These are phyloP conservation scores for Solanum boliviense DNA, from an alignment of 257 asterid species.

Conservation along the genomic window DNA sequence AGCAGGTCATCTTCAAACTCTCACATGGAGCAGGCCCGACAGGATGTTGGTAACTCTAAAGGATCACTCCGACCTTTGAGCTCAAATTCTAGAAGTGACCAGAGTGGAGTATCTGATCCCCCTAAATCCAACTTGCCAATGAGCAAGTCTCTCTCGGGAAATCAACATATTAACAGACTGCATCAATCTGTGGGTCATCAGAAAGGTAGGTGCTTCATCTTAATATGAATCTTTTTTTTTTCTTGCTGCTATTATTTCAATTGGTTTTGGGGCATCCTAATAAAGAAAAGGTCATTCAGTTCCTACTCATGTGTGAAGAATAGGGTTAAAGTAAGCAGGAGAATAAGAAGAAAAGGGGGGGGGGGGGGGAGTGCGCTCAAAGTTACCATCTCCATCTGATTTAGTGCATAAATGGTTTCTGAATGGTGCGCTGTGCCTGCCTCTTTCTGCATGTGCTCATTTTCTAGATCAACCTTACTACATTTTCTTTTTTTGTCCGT, in stretches of 20 bases:
- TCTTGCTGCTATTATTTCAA: constrained; percentile 66
- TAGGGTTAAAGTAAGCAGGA: neutral
- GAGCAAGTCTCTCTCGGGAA: constrained; percentile 43
- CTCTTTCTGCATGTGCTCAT: neutral
- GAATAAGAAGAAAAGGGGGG: neutral
- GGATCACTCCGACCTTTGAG: constrained; percentile 35
- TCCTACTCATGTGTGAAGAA: neutral
- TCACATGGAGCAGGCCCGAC: constrained; percentile 34
- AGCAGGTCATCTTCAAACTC: constrained; percentile 29
- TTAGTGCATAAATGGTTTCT: neutral
- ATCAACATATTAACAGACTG: constrained; percentile 39
- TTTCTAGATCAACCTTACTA: constrained; percentile 6
- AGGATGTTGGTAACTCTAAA: constrained; percentile 19
- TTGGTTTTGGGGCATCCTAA: constrained; percentile 6
- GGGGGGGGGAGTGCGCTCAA: neutral
- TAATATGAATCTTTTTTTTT: constrained; percentile 11
- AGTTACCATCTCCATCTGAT: neutral
- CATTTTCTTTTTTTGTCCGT: constrained; percentile 28
- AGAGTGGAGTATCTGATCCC: constrained; percentile 35
- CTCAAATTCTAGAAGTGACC: constrained; percentile 40
- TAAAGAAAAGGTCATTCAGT: neutral
- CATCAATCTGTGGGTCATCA: constrained; percentile 84
- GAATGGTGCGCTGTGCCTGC: neutral
- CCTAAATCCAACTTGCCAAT: constrained; percentile 21
- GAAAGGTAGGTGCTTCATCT: constrained; percentile 42